phyloP scores from a whole-genome alignment of 2,329 filamentous ascomycete species.

The Trichophyton simii region DNA sequence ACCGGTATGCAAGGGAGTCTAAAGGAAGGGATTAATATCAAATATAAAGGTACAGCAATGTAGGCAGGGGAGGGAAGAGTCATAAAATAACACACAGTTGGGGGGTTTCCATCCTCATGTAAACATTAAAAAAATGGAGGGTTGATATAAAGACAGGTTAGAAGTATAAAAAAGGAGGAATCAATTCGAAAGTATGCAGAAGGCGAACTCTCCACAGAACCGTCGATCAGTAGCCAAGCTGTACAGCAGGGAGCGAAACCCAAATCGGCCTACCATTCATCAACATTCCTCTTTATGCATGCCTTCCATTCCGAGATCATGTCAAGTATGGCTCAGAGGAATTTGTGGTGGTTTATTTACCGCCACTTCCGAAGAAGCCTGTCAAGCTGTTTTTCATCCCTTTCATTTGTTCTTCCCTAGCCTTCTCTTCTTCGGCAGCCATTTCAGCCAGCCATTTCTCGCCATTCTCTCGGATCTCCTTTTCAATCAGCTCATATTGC shows the following conservation, averaged over 20 bases:
- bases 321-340: background rate
- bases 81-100: background rate
- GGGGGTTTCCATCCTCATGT: background rate
- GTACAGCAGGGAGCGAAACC: background rate
- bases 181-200: background rate
- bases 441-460: slow-evolving; percentile 95
- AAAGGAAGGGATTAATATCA: background rate
- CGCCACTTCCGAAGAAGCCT: slow-evolving; percentile 37
- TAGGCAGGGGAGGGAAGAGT: background rate
- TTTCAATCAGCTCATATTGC: slow-evolving; percentile 79
- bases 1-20: background rate
- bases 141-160: background rate
- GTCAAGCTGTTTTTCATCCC: slow-evolving; percentile 74
- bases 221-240: background rate
- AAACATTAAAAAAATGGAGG: background rate
- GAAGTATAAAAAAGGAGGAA: background rate
- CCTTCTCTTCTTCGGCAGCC: slow-evolving; percentile 73
- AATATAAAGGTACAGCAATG: background rate
- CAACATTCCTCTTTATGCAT: background rate
- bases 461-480: slow-evolving; percentile 83
- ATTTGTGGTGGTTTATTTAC: background rate
- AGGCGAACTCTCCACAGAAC: background rate
- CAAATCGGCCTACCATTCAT: background rate
- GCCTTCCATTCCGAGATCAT: background rate
- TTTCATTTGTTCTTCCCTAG: slow-evolving; percentile 80